These are phyloP conservation scores for Pyrus bretschneideri DNA, from an alignment of 306 rosid genomes.

Conservation along the genomic window DNA sequence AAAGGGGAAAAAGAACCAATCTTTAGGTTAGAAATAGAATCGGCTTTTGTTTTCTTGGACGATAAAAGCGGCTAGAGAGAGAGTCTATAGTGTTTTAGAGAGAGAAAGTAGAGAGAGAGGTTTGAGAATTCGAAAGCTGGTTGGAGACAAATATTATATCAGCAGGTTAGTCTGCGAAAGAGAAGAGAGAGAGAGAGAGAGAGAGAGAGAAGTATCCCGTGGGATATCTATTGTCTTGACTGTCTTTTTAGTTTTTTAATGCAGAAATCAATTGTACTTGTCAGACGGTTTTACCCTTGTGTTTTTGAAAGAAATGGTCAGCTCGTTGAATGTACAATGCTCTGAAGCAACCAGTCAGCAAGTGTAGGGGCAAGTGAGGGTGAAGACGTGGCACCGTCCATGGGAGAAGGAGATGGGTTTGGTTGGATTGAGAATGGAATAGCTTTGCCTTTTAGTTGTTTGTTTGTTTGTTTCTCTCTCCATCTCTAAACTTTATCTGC, in stretches of 20 bases:
- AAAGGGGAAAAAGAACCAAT: not conserved
- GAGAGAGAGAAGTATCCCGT: constrained; percentile 9
- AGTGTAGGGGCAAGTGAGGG: not conserved
- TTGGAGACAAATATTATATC: constrained; percentile 58
- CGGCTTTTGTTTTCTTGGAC: not conserved
- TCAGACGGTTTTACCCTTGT: not conserved
- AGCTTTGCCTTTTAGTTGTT: not conserved
- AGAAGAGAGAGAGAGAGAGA: not conserved
- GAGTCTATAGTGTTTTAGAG: constrained; percentile 6
- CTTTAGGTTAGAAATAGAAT: not conserved
- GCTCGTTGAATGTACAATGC: not conserved
- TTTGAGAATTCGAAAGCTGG: constrained; percentile 48
- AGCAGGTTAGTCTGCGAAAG: constrained; percentile 26
- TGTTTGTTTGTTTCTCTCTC: not conserved
- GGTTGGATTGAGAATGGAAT: not conserved
- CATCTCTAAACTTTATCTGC: not conserved
- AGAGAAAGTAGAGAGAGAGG: constrained; percentile 15
- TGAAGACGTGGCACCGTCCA: not conserved
- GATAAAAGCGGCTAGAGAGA: constrained; percentile 3
- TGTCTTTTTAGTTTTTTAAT: not conserved
- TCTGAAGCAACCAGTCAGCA: not conserved
- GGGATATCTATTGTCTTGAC: constrained; percentile 7
- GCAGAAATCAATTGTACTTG: not conserved
- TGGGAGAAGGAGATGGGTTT: not conserved
- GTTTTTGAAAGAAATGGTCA: not conserved